phyloP scores from a whole-genome alignment of 2,329 filamentous ascomycete genomes.

The Beauveria varroae region DNA sequence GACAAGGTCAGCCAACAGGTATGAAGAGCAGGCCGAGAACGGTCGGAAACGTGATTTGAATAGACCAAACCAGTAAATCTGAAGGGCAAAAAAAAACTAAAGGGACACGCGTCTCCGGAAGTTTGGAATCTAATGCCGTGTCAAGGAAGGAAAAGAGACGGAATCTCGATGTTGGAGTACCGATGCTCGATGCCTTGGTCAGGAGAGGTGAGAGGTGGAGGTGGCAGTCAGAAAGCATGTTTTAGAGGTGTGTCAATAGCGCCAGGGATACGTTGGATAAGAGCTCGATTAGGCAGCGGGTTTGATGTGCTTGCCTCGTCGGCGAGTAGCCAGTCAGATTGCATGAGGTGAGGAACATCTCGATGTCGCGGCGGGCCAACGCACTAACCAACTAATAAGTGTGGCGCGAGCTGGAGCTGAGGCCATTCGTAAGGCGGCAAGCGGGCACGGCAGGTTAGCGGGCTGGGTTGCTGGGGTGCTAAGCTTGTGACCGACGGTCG shows the following conservation, averaged over 20 bases:
- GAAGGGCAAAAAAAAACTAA: neutral
- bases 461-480: neutral
- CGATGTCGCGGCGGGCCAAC: neutral
- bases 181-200: neutral
- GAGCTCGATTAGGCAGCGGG: neutral
- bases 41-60: neutral
- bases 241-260: neutral
- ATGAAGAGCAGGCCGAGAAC: neutral
- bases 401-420: conserved; percentile 3
- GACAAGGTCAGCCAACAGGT: neutral
- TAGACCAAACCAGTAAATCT: neutral
- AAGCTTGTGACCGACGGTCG: neutral
- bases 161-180: conserved; percentile 1
- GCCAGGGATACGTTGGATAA: neutral
- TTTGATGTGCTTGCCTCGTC: neutral
- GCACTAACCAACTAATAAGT: neutral
- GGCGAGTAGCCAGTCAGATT: neutral
- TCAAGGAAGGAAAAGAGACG: neutral
- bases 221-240: neutral
- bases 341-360: neutral
- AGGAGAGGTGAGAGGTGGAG: neutral
- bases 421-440: neutral
- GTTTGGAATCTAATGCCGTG: neutral
- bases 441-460: neutral
- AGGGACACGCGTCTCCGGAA: neutral